Percentiles rank a stretch among this genome's conserved stretches.
Evolutionary conservation across 768 basidiomycete genomes (phyloP).

Genomic region (Leccinum barrowsii): DNA sequence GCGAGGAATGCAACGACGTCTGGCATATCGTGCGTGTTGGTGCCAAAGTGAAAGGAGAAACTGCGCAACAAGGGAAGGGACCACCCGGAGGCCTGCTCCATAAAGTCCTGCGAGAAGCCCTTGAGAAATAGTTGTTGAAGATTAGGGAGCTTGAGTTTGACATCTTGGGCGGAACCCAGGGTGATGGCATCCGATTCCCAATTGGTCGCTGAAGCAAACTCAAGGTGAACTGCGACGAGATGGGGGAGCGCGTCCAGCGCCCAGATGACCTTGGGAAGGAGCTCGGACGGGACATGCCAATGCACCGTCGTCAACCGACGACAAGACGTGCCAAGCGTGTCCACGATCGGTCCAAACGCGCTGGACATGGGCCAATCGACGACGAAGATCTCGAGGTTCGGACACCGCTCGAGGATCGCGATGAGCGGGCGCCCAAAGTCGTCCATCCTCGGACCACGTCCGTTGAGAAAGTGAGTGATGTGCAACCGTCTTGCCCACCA

Average conservation of each 20-base stretch:
- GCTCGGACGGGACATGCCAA: constrained; percentile 53
- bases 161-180: constrained; percentile 58
- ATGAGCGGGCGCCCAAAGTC: constrained; percentile 53
- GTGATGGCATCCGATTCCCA: constrained; percentile 42
- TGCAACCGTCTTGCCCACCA: constrained; percentile 78
- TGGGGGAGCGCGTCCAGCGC: constrained; percentile 59
- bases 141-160: constrained; percentile 49
- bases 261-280: constrained; percentile 67
- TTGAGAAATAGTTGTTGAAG: constrained; percentile 63
- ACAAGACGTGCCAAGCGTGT: constrained; percentile 54
- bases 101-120: constrained; percentile 59
- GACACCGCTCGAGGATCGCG: constrained; percentile 59
- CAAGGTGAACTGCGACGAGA: constrained; percentile 55
- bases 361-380: constrained; percentile 60
- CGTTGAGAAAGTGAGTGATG: constrained; percentile 48
- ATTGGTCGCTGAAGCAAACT: constrained; percentile 34
- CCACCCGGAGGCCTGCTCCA: constrained; percentile 72
- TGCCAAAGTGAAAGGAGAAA: constrained; percentile 50
- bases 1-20: constrained; percentile 59
- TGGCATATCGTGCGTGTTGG: constrained; percentile 43
- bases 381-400: constrained; percentile 72
- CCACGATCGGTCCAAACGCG: constrained; percentile 60
- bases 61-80: constrained; percentile 54
- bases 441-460: constrained; percentile 40
- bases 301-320: constrained; percentile 56